Percentiles rank a stretch among this genome's conserved stretches.
Evolutionary conservation across 768 basidiomycete genomes (phyloP).

Genomic region (Pleurotus citrinopileatus): DNA sequence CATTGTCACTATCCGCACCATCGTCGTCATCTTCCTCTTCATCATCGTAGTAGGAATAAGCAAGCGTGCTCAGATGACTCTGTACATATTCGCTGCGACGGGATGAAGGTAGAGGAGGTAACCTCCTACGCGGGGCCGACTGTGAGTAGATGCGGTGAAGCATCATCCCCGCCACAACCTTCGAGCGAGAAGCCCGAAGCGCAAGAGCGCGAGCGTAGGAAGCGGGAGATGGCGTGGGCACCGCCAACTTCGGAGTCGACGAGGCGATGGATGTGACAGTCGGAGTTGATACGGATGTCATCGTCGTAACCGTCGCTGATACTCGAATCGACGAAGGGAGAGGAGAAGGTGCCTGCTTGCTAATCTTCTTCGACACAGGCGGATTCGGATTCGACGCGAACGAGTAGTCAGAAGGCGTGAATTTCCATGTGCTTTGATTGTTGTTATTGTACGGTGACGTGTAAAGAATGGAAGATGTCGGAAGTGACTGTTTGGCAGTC

Average conservation of each 20-base stretch:
- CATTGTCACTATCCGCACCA: not conserved
- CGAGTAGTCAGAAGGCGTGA: not conserved
- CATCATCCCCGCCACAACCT: constrained; percentile 3
- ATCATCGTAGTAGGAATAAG: not conserved
- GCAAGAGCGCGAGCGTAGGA: not conserved
- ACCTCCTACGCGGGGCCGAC: not conserved
- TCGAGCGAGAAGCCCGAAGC: not conserved
- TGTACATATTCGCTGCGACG: not conserved
- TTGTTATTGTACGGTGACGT: not conserved
- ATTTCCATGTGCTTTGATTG: not conserved
- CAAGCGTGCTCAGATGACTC: not conserved
- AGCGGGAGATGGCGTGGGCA: not conserved
- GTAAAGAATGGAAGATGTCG: constrained; percentile 1
- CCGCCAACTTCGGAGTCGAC: not conserved
- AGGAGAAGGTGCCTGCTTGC: not conserved
- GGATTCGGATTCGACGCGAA: not conserved
- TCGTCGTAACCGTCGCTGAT: not conserved
- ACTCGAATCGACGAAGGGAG: not conserved
- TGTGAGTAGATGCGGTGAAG: not conserved
- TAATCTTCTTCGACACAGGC: not conserved
- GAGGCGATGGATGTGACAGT: not conserved
- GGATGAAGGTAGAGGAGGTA: not conserved
- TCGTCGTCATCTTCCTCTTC: not conserved
- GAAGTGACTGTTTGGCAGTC: not conserved
- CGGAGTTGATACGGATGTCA: not conserved